These are phyloP conservation scores for Trichoderma asperellum DNA, from an alignment of 2,329 filamentous ascomycete genomes.

Conservation along the genomic window DNA sequence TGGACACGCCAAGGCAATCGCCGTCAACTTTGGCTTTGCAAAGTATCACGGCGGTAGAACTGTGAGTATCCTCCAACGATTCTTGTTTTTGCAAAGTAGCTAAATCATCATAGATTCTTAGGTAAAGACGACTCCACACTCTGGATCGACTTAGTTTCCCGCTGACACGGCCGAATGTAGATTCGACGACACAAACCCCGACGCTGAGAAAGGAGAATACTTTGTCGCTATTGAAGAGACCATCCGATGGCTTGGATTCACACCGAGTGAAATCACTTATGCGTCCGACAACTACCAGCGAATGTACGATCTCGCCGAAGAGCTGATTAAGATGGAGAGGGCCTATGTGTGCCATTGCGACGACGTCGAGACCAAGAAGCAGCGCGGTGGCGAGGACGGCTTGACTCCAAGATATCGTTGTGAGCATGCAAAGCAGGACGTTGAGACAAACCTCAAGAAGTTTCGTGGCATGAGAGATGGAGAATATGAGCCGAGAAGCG, in stretches of 20 bases:
- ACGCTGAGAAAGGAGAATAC: constrained; percentile 88
- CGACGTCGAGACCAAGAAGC: constrained; percentile 80
- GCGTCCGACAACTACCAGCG: constrained; percentile 88
- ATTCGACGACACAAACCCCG: constrained; percentile 95
- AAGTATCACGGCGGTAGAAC: constrained; percentile 71
- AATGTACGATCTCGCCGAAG: constrained; percentile 86
- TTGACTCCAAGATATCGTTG: constrained; percentile 77
- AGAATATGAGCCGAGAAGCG: constrained; percentile 82
- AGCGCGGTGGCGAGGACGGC: constrained; percentile 76
- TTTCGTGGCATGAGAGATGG: constrained; percentile 92
- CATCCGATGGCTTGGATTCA: constrained; percentile 58
- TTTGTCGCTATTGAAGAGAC: constrained; percentile 89
- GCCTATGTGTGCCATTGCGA: constrained; percentile 89
- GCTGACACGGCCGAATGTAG: constrained; percentile 41
- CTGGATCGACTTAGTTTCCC: background rate
- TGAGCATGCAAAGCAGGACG: constrained; percentile 72
- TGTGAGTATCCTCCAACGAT: background rate
- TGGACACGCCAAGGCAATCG: constrained; percentile 93
- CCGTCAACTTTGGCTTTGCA: constrained; percentile 95
- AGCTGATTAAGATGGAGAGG: constrained; percentile 71
- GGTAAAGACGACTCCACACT: background rate
- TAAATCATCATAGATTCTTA: constrained; percentile 5
- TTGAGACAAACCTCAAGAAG: constrained; percentile 77
- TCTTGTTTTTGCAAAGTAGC: background rate
- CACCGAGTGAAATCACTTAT: constrained; percentile 78